These are phyloP conservation scores for Ogataea paradorogensis DNA, from an alignment of 805 yeast genomes.

Conservation along the genomic window DNA sequence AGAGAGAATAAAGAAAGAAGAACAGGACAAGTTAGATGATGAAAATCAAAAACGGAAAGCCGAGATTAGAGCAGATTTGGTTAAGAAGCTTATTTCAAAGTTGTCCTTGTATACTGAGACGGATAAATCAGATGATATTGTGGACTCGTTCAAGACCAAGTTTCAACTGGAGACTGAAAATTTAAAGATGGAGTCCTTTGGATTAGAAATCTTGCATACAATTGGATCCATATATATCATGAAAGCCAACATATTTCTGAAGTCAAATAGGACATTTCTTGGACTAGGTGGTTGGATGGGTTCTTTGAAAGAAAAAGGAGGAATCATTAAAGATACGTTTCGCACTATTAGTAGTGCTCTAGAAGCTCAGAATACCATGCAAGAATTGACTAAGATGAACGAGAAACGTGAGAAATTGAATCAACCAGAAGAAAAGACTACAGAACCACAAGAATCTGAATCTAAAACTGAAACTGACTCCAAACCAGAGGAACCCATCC, in stretches of 20 bases:
- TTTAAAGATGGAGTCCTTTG: constrained; percentile 92
- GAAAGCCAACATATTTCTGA: constrained; percentile 71
- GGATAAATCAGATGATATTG: constrained; percentile 58
- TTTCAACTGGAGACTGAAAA: constrained; percentile 67
- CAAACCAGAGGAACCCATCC: constrained; percentile 19
- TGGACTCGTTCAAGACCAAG: constrained; percentile 50
- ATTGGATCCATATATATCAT: constrained; percentile 76
- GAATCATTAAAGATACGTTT: constrained; percentile 78
- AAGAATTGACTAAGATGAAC: constrained; percentile 70
- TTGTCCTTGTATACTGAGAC: constrained; percentile 53
- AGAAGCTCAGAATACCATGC: constrained; percentile 80
- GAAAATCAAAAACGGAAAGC: constrained; percentile 64
- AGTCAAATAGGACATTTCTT: constrained; percentile 67
- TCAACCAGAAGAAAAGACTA: constrained; percentile 27
- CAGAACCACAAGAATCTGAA: constrained; percentile 1
- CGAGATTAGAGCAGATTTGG: constrained; percentile 50
- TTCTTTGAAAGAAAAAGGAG: constrained; percentile 79
- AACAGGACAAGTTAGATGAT: constrained; percentile 65
- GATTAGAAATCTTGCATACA: constrained; percentile 78
- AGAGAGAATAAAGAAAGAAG: constrained; percentile 45
- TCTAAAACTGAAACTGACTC: constrained; percentile 15
- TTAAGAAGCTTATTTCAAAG: constrained; percentile 45
- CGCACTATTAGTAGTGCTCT: constrained; percentile 78
- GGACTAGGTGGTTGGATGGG: constrained; percentile 86
- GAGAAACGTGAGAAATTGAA: constrained; percentile 39